phyloP scores from a whole-genome alignment of 192 early-diverging fungal genomes.

The Backusella sp. region DNA sequence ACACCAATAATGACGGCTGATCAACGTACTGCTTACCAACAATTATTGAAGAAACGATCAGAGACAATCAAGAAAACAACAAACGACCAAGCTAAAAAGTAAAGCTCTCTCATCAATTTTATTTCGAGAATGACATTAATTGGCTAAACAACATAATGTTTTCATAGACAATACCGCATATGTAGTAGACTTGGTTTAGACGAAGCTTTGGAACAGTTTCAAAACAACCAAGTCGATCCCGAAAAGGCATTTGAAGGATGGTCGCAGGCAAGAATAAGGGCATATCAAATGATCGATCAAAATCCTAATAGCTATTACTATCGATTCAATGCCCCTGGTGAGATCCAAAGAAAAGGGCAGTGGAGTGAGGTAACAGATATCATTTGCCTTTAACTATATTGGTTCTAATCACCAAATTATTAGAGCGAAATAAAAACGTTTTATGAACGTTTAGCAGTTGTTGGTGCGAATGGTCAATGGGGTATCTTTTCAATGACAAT shows the following conservation, averaged over 20 bases:
- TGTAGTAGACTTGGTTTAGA: conserved; percentile 75
- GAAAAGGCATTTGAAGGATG: conserved; percentile 91
- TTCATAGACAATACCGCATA: conserved; percentile 58
- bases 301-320: conserved; percentile 98
- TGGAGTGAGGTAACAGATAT: conserved; percentile 67
- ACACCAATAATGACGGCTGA: conserved; percentile 68
- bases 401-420: neutral
- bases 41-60: conserved; percentile 76
- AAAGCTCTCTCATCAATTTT: neutral
- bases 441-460: conserved; percentile 72
- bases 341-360: conserved; percentile 85
- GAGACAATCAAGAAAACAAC: conserved; percentile 75
- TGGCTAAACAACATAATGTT: neutral
- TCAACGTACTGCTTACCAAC: conserved; percentile 80
- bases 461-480: conserved; percentile 94
- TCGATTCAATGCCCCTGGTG: conserved; percentile 95
- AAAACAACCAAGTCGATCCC: conserved; percentile 70
- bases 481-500: conserved; percentile 93
- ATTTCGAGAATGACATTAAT: neutral
- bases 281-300: conserved; percentile 86
- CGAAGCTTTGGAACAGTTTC: conserved; percentile 83
- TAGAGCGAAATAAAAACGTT: conserved; percentile 83
- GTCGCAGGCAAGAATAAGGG: conserved; percentile 87
- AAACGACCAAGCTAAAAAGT: conserved; percentile 68
- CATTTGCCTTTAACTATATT: neutral